These are phyloP conservation scores for Drechmeria coniospora DNA, from an alignment of 2,329 filamentous ascomycete species.

Conservation along the genomic window DNA sequence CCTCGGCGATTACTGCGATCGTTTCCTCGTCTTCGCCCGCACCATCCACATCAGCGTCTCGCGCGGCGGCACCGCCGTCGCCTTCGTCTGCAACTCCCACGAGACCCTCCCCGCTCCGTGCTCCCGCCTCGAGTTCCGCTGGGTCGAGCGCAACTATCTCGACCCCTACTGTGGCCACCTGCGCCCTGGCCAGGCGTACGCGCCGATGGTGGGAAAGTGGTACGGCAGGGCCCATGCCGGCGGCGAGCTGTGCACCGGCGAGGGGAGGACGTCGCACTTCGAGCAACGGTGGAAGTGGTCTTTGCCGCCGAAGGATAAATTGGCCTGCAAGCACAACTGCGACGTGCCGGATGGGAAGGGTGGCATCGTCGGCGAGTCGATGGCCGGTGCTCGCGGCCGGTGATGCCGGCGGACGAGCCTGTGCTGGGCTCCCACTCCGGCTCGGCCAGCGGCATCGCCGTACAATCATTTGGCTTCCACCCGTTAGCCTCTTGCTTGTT, in stretches of 20 bases:
- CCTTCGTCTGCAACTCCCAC: constrained; percentile 2
- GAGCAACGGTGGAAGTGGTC: too few species aligned
- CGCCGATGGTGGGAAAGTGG: neutral
- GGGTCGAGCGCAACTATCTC: neutral
- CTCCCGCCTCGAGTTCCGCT: constrained; percentile 1
- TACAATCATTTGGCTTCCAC: too few species aligned
- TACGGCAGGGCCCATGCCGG: constrained; percentile 2
- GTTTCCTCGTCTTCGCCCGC: neutral
- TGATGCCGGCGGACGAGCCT: too few species aligned
- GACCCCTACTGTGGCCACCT: neutral
- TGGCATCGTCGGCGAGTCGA: too few species aligned
- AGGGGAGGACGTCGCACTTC: too few species aligned
- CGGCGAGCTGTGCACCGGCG: constrained; percentile 1
- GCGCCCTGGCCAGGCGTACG: neutral
- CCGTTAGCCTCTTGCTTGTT: too few species aligned
- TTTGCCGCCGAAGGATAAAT: too few species aligned
- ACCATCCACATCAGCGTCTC: constrained; percentile 1
- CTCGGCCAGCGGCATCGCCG: too few species aligned
- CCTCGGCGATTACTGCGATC: constrained; percentile 1
- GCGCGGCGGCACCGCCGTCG: neutral
- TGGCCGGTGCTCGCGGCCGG: too few species aligned
- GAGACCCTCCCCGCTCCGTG: neutral
- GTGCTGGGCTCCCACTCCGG: too few species aligned
- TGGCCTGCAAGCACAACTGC: too few species aligned
- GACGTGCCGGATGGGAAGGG: too few species aligned